Percentiles rank a stretch among this genome's conserved stretches.
Conservation (phyloP, 1,284 basidiomycete genomes). For the Ceratobasidium sp. region DNA sequence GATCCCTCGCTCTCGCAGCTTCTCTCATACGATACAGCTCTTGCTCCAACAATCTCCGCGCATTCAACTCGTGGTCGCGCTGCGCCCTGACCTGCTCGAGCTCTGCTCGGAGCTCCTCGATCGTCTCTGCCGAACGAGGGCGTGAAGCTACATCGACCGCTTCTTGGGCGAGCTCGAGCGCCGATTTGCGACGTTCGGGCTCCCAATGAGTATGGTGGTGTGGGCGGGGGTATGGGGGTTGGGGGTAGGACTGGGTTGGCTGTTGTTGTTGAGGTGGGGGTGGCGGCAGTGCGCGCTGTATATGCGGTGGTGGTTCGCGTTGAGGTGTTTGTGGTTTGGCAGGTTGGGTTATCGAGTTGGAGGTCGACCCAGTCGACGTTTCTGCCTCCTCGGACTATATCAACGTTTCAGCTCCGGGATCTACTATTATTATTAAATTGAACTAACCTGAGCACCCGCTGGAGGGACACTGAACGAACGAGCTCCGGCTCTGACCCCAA, state of each 20-base stretch:
- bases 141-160: conserved; percentile 18
- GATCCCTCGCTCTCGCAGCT: conserved; percentile 21
- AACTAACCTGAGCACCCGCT: conserved; percentile 8
- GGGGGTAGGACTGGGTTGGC: background rate
- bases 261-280: background rate
- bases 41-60: conserved; percentile 14
- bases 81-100: conserved; percentile 27
- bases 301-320: conserved; percentile 4
- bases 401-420: background rate
- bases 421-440: background rate
- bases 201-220: conserved; percentile 7
- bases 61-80: conserved; percentile 26
- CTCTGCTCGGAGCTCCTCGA: conserved; percentile 24
- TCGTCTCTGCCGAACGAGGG: background rate
- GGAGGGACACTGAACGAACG: conserved; percentile 25
- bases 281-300: background rate
- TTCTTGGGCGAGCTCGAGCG: conserved; percentile 37
- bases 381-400: background rate
- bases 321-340: conserved; percentile 9
- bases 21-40: conserved; percentile 18
- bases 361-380: background rate
- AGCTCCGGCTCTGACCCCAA: conserved; percentile 10
- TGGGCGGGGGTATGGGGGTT: conserved; percentile 14
- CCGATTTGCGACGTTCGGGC: conserved; percentile 31
- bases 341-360: background rate